Base-by-base conservation (phyloP, 805 yeast genomes). In the Wickerhamiella alocasiicola region DNA sequence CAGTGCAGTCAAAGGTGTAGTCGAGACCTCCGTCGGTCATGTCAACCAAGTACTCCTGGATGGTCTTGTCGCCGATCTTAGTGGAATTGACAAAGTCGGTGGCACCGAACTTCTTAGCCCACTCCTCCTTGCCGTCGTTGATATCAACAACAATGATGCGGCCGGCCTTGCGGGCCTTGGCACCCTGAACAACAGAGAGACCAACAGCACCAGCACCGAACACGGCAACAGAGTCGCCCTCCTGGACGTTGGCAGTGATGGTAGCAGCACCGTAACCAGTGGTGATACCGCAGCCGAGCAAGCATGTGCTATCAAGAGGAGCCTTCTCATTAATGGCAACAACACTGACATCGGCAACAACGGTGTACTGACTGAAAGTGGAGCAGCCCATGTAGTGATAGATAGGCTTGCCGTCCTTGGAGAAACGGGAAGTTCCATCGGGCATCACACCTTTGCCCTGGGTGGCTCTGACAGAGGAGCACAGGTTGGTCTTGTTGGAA, bases 391-490 rank as follows among this genome's bases (percentile, higher is more conserved):
- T 91, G 63, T 83, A 91, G 64, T 91, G 97, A 54, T 76, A 69
- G 42, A 91, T 63, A 32, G 76, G 72, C 66, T 91, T 72, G 51
- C 98, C 98, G 37, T 66, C 61, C 49, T 61, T 59, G 59, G 81
- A 76, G 69, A 91, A 88, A 63, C 99, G 76, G 33, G 81, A 63
- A 38, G 99, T 88, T 16, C 97, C 98, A 60, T 91, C 98, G 47
- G 98, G 98, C 95, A 91, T 81, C 44, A 88, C 80, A 61, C 98
- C 99, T 57, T 82, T 79, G 60, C 98, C 97, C 63, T 91, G 99
- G 43, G 99, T 93, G 42, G 83, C 94, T 66, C 98, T 78, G 52
- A 91, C 88, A 54, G 93, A 72, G 48, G 91, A 83, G 70, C 99
- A 91, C 60, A 91, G 72, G 67, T 91, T 91, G 58, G 98, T 88